Conservation (phyloP, 305 asterid genomes). For the Fraxinus nigra region DNA sequence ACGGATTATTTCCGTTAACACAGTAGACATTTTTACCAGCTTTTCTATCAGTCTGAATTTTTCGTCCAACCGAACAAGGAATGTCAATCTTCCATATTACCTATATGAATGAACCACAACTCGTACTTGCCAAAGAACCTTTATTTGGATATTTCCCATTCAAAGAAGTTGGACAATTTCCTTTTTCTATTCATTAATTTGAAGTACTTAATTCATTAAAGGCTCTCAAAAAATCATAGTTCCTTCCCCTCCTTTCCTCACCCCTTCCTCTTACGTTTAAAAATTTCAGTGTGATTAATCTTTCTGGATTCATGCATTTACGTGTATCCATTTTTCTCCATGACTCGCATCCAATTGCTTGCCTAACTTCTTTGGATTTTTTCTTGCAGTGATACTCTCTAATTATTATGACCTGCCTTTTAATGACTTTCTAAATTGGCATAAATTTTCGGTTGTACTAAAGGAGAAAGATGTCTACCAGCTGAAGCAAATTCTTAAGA, state of each 20-base stretch:
- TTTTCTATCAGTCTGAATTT: background rate
- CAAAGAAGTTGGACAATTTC: background rate
- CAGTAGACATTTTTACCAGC: background rate
- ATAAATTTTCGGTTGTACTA: slow-evolving; percentile 65
- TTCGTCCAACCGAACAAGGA: background rate
- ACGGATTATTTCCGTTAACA: background rate
- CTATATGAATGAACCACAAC: background rate
- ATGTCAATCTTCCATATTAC: background rate
- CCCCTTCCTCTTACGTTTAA: slow-evolving; percentile 26
- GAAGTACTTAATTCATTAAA: background rate
- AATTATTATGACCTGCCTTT: slow-evolving; percentile 91
- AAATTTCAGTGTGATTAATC: background rate
- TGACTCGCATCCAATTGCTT: background rate
- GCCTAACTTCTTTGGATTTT: slow-evolving; percentile 17
- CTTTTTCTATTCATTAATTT: background rate
- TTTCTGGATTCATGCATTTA: background rate
- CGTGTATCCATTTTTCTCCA: slow-evolving; percentile 18
- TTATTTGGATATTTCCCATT: background rate
- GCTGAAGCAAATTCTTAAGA: slow-evolving; percentile 86
- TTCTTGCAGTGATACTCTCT: slow-evolving; percentile 85
- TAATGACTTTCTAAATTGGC: slow-evolving; percentile 85
- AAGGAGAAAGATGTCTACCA: slow-evolving; percentile 87
- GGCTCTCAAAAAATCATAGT: background rate
- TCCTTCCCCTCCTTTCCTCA: slow-evolving; percentile 18
- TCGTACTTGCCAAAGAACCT: background rate